Percentiles rank a stretch among this genome's conserved stretches.
Evolutionary conservation across 2,329 filamentous ascomycete species (phyloP).

Genomic region (Claviceps cyperi): DNA sequence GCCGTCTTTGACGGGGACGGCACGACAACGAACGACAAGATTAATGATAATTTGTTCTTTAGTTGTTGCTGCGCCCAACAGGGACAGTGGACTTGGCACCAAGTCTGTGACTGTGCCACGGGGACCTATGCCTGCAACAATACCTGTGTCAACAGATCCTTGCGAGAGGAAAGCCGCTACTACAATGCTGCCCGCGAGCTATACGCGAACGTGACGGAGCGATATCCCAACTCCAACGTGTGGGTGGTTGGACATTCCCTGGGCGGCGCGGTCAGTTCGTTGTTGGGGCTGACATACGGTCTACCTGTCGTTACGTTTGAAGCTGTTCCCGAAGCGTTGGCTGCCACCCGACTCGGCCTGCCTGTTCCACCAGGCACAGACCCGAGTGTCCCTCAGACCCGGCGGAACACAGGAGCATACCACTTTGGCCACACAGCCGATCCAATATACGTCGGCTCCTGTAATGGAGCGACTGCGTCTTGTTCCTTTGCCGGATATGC

Average conservation of each 20-base stretch:
- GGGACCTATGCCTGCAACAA: slow-evolving; percentile 82
- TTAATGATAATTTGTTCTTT: slow-evolving; percentile 96
- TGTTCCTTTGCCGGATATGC: slow-evolving; percentile 91
- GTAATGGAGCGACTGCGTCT: slow-evolving; percentile 76
- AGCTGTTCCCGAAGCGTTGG: slow-evolving; percentile 79
- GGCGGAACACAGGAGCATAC: slow-evolving; percentile 61
- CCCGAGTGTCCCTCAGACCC: slow-evolving; percentile 53
- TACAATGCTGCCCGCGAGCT: slow-evolving; percentile 81
- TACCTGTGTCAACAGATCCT: slow-evolving; percentile 65
- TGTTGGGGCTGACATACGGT: slow-evolving; percentile 83
- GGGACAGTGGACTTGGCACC: slow-evolving; percentile 75
- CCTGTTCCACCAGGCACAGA: slow-evolving; percentile 70
- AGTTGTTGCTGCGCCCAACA: slow-evolving; percentile 96
- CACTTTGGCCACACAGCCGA: slow-evolving; percentile 96
- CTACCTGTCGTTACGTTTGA: slow-evolving; percentile 86
- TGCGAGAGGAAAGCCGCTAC: slow-evolving; percentile 76
- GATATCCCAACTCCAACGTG: slow-evolving; percentile 72
- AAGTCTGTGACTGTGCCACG: slow-evolving; percentile 86
- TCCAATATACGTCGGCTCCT: slow-evolving; percentile 85
- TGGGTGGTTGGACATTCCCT: slow-evolving; percentile 91
- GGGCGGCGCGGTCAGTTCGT: slow-evolving; percentile 75
- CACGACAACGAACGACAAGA: slow-evolving; percentile 92
- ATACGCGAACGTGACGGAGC: slow-evolving; percentile 78
- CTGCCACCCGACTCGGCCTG: slow-evolving; percentile 70
- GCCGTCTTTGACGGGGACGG: slow-evolving; percentile 95